These are phyloP conservation scores for Canavalia gladiata DNA, from an alignment of 306 rosid species.

Conservation along the genomic window DNA sequence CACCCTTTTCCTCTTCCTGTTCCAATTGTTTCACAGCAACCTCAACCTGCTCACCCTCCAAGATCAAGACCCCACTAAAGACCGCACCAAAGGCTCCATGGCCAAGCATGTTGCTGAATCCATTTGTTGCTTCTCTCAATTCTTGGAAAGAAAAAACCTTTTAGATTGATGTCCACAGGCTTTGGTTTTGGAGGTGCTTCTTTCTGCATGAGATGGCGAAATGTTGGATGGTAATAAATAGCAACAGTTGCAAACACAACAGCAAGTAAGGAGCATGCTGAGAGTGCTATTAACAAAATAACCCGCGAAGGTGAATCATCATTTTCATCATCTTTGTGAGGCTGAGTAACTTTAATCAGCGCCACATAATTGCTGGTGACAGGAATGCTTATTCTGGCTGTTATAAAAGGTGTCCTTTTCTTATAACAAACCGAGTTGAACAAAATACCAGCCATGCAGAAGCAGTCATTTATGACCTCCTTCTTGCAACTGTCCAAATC, in stretches of 20 bases:
- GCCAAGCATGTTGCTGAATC: slow-evolving; percentile 48
- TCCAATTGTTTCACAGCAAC: slow-evolving; percentile 53
- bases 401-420: slow-evolving; percentile 52
- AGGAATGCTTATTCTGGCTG: slow-evolving; percentile 28
- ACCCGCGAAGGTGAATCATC: slow-evolving; percentile 31
- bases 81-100: slow-evolving; percentile 48
- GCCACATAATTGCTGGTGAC: slow-evolving; percentile 2
- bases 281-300: slow-evolving; percentile 31
- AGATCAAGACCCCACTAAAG: slow-evolving; percentile 44
- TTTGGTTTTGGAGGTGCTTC: slow-evolving; percentile 38
- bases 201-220: background rate
- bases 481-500: slow-evolving; percentile 44
- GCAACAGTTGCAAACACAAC: slow-evolving; percentile 43
- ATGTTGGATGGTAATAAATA: slow-evolving; percentile 46
- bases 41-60: slow-evolving; percentile 48
- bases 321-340: background rate
- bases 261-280: slow-evolving; percentile 45
- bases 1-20: slow-evolving; percentile 39
- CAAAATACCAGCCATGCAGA: slow-evolving; percentile 50
- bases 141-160: slow-evolving; percentile 50
- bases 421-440: background rate
- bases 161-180: slow-evolving; percentile 50
- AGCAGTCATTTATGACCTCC: slow-evolving; percentile 50
- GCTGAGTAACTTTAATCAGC: slow-evolving; percentile 40
- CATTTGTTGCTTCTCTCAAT: slow-evolving; percentile 52